Base-by-base conservation (phyloP, 768 basidiomycete genomes). In the Mrakia hoshinonis region DNA sequence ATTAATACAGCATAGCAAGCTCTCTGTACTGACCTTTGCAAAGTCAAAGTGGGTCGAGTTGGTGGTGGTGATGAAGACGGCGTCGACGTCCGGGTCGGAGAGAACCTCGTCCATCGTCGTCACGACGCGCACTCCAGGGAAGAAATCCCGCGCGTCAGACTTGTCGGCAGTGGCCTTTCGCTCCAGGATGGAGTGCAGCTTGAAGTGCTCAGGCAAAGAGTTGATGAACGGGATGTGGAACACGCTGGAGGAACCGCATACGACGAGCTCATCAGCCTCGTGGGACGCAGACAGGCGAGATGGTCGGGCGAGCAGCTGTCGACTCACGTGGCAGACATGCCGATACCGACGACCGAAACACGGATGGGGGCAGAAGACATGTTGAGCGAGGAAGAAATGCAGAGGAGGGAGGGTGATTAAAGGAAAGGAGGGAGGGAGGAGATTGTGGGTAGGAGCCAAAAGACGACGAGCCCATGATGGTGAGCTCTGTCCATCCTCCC, bases 191-290 rank as follows among this genome's bases (percentile, higher is more conserved):
- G 89, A 84, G 74, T 87, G 83, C 46, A 92, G 84, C 11, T 80
- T 84, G 82, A 90, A 91, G 62, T 85, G 79, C 31, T 88, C 81
- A 0, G 89, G 87, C 24, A 89, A 82, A 3, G 89, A 85, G 68
- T 87, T 84, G 69, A 93, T 81, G 78, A 91, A 89, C 0, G 91
- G 91, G 69, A 87, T 76, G 78, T 93, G 91, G 80, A 93, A 92
- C 3, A 88, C 88, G 49, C 87, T 81, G 46, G 87, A 26, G 31
- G 20, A 18, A 18, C 9, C 12, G n/a, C 38, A 39, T 49, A 29
- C n/a, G 12, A 51, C 49, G 39, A 43, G 38, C 60, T 5, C 10
- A 52, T 34, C 15, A 43, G 22, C 34, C 7, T 7, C 3, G 22
- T 13, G n/a, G 22, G 22, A 34, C 60, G 1, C 4, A 38, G 26